These are phyloP conservation scores for Fraxinus americana DNA, from an alignment of 257 asterid species.

Conservation along the genomic window DNA sequence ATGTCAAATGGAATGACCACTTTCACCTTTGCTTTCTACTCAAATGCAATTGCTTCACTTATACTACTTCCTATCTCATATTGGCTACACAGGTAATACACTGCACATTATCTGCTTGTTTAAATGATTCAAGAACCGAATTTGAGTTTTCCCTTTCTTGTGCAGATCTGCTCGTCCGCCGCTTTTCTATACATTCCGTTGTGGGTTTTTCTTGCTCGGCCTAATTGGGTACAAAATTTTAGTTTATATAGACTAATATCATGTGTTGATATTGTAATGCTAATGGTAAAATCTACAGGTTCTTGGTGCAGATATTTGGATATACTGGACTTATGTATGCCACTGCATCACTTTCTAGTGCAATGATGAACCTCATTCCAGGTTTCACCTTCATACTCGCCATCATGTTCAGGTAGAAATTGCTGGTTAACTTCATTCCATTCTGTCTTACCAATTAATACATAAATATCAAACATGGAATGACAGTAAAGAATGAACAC, in stretches of 20 bases:
- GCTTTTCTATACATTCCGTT: slow-evolving; percentile 39
- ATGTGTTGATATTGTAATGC: not conserved
- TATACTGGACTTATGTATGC: slow-evolving; percentile 50
- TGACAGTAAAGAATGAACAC: not conserved
- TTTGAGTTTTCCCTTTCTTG: not conserved
- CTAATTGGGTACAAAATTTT: slow-evolving; percentile 52
- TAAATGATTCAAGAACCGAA: not conserved
- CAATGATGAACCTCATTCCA: slow-evolving; percentile 64
- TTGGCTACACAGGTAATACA: slow-evolving; percentile 46
- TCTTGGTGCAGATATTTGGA: slow-evolving; percentile 59
- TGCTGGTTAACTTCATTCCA: not conserved
- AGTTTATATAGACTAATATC: not conserved
- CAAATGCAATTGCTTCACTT: slow-evolving; percentile 41
- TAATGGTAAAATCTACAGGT: slow-evolving; percentile 27
- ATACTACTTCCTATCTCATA: slow-evolving; percentile 49
- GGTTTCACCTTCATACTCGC: slow-evolving; percentile 67
- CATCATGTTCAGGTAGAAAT: slow-evolving; percentile 51
- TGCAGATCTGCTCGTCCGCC: slow-evolving; percentile 56
- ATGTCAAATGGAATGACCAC: slow-evolving; percentile 59
- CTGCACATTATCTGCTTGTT: not conserved
- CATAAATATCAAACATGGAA: not conserved
- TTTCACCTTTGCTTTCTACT: slow-evolving; percentile 48
- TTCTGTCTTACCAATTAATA: not conserved
- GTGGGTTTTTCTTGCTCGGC: slow-evolving; percentile 64
- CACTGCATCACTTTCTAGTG: slow-evolving; percentile 56